Evolutionary conservation across 768 basidiomycete species (phyloP), one percentile per base, ranked within the genome.

Genomic region (Tricholoma hemisulphureum): DNA sequence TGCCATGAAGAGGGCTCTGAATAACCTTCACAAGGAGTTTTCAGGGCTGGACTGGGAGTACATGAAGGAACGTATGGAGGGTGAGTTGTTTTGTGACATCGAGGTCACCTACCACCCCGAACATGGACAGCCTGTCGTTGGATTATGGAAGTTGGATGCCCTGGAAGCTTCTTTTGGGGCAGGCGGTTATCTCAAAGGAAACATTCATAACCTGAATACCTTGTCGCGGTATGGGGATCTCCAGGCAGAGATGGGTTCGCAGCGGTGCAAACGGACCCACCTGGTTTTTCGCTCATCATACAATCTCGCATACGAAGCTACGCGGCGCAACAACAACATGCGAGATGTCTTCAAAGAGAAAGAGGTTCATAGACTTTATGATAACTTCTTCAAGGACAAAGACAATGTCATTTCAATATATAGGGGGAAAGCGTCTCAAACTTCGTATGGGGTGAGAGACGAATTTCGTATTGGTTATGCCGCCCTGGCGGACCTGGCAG

Each of bases 81-180:
- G 65, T 2, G 58, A 63, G 34, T 53, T 66, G 4, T 34, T 57
- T 6, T 55, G 26, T 35, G 65, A 66, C 43, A n/a, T n/a, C n/a
- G n/a, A n/a, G n/a, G n/a, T n/a, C n/a, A n/a, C n/a, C n/a, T n/a
- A n/a, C n/a, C n/a, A 52, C 39, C 35, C 54, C 18, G 53, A 57
- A 5, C 21, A n/a, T 5, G 10, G 46, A n/a, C 4, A 11, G 1
- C 63, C 63, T 4, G 20, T 66, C 3, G 62, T 65, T 9, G 63
- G 61, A 1, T 48, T 67, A 3, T 65, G 61, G 61, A 21, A 37
- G n/a, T 48, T 66, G 46, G 63, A 64, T 29, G 34, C 50, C 5
- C 37, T 65, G 2, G 61, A 66, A 20, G 61, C 61, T 35, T 63
- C 63, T 5, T 67, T 51, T 60, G 61, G 60, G 1, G 60, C 59